Conservation (phyloP, 768 basidiomycete genomes). For the Pulveroboletus sp. region DNA sequence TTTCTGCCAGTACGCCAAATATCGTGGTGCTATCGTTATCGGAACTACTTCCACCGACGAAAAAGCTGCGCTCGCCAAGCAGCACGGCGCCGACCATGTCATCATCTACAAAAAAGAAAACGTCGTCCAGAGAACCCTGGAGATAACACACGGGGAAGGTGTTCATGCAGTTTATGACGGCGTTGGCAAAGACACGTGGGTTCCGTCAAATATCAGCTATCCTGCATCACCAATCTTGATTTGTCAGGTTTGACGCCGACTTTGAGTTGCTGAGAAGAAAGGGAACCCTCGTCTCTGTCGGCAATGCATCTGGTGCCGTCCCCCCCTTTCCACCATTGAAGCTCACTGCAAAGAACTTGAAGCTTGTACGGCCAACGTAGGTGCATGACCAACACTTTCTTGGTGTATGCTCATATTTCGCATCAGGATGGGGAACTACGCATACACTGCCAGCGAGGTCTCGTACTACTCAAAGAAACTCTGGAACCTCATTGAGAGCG, state of each 20-base stretch:
- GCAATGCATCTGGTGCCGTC: constrained; percentile 88
- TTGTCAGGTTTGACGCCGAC: constrained; percentile 65
- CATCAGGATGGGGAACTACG: constrained; percentile 67
- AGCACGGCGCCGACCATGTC: constrained; percentile 83
- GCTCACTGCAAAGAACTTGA: constrained; percentile 80
- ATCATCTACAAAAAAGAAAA: constrained; percentile 78
- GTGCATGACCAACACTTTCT: constrained; percentile 12
- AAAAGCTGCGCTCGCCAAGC: constrained; percentile 79
- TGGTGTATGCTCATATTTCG: constrained; percentile 6
- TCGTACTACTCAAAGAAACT: constrained; percentile 62
- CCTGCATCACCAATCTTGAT: constrained; percentile 3
- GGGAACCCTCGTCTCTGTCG: constrained; percentile 86
- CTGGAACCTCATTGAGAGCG: constrained; percentile 57
- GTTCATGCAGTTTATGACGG: constrained; percentile 91
- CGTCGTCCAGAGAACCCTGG: constrained; percentile 67
- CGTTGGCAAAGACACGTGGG: constrained; percentile 94
- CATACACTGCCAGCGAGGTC: constrained; percentile 71
- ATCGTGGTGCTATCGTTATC: constrained; percentile 83
- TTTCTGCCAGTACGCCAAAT: constrained; percentile 65
- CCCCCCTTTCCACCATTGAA: constrained; percentile 72
- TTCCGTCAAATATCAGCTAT: constrained; percentile 4
- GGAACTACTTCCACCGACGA: constrained; percentile 85
- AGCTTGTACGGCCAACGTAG: constrained; percentile 72
- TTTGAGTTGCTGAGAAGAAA: constrained; percentile 82
- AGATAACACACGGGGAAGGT: constrained; percentile 75